Evolutionary conservation across 192 early-diverging fungal species (phyloP).

Genomic region (Funneliformis mosseae): DNA sequence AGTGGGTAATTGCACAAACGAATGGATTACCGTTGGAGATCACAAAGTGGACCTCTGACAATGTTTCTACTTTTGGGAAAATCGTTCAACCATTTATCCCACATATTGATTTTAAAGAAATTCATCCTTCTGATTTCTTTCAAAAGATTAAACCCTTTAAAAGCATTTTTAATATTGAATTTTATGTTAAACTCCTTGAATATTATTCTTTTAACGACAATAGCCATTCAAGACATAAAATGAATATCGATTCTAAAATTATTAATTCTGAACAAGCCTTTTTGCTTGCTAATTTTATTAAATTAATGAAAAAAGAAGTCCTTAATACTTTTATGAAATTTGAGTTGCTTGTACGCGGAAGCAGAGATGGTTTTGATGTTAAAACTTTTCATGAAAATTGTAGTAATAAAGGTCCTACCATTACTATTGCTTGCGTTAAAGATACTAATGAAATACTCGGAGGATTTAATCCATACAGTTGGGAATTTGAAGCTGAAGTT

Average conservation of each 20-base stretch:
- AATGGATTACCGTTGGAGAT: background rate
- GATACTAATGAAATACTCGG: conserved; percentile 34
- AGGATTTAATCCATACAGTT: conserved; percentile 35
- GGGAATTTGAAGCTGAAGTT: background rate
- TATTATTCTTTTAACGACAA: background rate
- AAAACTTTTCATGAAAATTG: conserved; percentile 21
- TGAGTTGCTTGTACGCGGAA: background rate
- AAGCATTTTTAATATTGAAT: background rate
- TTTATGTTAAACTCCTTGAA: background rate
- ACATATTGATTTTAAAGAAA: background rate
- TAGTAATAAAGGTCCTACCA: conserved; percentile 35
- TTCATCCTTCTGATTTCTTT: background rate
- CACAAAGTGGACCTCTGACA: background rate
- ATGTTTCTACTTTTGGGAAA: background rate
- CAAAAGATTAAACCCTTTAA: background rate
- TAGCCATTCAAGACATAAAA: background rate
- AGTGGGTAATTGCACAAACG: background rate
- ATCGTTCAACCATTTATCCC: background rate
- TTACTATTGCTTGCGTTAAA: conserved; percentile 24
- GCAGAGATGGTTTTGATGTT: conserved; percentile 3
- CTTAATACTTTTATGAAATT: background rate
- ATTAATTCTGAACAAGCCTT: background rate
- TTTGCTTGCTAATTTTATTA: background rate
- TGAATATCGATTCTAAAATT: background rate
- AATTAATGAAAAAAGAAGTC: background rate